phyloP scores from a whole-genome alignment of 2,329 filamentous ascomycete genomes.

The Cephalotrichum gorgonifer region DNA sequence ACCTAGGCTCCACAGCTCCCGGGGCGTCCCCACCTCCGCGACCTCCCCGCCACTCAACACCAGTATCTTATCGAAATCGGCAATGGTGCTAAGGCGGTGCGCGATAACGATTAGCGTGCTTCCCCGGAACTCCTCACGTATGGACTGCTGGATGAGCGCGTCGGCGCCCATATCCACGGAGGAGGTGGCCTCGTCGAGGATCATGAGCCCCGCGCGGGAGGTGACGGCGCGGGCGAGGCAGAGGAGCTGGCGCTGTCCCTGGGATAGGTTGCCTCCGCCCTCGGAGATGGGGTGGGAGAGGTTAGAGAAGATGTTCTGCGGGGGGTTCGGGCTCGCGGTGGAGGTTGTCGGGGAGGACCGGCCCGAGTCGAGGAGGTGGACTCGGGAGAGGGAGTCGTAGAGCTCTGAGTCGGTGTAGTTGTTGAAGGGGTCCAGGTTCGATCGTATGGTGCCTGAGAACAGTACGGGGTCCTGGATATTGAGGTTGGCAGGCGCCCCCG shows the following conservation, averaged over 20 bases:
- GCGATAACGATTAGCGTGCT: slow-evolving; percentile 65
- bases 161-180: slow-evolving; percentile 73
- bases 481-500: neutral
- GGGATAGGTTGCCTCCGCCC: slow-evolving; percentile 63
- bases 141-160: slow-evolving; percentile 60
- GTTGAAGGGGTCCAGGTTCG: slow-evolving; percentile 68
- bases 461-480: slow-evolving; percentile 53
- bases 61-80: slow-evolving; percentile 64
- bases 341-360: slow-evolving; percentile 20
- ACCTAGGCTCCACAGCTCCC: slow-evolving; percentile 45
- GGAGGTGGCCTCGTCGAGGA: slow-evolving; percentile 70
- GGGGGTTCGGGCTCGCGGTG: slow-evolving; percentile 7
- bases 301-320: slow-evolving; percentile 50
- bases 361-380: slow-evolving; percentile 46
- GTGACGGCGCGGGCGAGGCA: slow-evolving; percentile 67
- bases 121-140: slow-evolving; percentile 60
- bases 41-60: slow-evolving; percentile 59
- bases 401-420: slow-evolving; percentile 60
- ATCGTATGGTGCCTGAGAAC: slow-evolving; percentile 68
- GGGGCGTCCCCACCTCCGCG: slow-evolving; percentile 56
- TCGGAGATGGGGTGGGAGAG: slow-evolving; percentile 57
- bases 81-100: slow-evolving; percentile 65
- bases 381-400: slow-evolving; percentile 56
- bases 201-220: slow-evolving; percentile 63
- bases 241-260: slow-evolving; percentile 67